phyloP scores from a whole-genome alignment of 345 rosid genomes.

The Populus alba region DNA sequence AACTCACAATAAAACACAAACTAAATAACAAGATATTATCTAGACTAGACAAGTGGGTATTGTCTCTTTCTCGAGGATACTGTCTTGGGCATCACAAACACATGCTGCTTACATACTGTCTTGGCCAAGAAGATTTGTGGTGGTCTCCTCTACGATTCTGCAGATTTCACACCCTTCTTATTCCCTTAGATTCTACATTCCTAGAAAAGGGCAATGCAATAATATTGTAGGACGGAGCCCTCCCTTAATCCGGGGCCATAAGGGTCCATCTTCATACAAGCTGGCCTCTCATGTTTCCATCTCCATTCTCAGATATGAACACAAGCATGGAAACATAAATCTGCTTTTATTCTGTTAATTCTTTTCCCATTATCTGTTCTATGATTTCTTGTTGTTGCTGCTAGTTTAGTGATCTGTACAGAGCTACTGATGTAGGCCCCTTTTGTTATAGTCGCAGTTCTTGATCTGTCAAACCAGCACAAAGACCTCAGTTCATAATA shows the following conservation, averaged over 20 bases:
- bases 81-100: slow-evolving; percentile 28
- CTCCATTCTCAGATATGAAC: neutral
- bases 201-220: neutral
- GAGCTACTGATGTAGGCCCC: too few relatives aligned
- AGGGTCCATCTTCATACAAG: neutral
- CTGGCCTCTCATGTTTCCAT: neutral
- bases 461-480: too few relatives aligned
- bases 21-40: neutral
- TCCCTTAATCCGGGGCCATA: neutral
- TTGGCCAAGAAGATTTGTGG: neutral
- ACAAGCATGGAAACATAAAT: neutral
- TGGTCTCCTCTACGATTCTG: neutral
- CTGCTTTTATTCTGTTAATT: neutral
- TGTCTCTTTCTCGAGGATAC: slow-evolving; percentile 18
- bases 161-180: neutral
- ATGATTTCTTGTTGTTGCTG: too few relatives aligned
- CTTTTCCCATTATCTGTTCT: too few relatives aligned
- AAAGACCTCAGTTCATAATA: neutral
- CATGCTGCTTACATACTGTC: slow-evolving; percentile 17
- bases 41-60: slow-evolving; percentile 14
- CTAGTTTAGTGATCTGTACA: too few relatives aligned
- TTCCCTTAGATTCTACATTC: neutral
- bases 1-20: too few relatives aligned
- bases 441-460: neutral
- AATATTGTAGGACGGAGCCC: neutral